These are phyloP conservation scores for Candida montana DNA, from an alignment of 805 yeast genomes.

Conservation along the genomic window DNA sequence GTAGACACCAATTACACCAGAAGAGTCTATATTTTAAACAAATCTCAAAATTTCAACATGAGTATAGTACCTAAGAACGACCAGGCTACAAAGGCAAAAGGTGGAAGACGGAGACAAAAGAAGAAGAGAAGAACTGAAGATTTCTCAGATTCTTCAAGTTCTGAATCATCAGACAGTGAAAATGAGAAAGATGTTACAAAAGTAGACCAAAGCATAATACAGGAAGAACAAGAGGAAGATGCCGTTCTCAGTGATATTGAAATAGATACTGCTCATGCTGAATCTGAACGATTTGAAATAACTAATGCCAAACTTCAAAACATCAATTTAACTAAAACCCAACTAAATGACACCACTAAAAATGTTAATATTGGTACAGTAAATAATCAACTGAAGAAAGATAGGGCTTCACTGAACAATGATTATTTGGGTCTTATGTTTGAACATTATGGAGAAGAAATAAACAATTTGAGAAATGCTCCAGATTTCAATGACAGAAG, in stretches of 20 bases:
- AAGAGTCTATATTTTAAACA: too few species aligned
- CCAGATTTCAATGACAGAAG: conserved; percentile 58
- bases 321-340: conserved; percentile 29
- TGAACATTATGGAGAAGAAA: conserved; percentile 45
- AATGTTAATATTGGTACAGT: conserved; percentile 29
- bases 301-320: conserved; percentile 17
- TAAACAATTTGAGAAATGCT: conserved; percentile 38
- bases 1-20: too few species aligned
- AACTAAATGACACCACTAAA: conserved; percentile 25
- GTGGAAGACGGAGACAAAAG: conserved; percentile 44
- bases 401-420: conserved; percentile 37
- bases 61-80: conserved; percentile 22
- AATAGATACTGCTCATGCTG: conserved; percentile 8
- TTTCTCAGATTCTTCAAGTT: conserved; percentile 49
- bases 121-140: conserved; percentile 84
- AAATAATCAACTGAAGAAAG: conserved; percentile 25
- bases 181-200: conserved; percentile 11
- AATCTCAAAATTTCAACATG: conserved; percentile 9
- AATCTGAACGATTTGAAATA: conserved; percentile 10
- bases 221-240: conserved; percentile 18
- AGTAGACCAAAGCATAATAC: not conserved
- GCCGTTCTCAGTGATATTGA: conserved; percentile 31
- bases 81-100: conserved; percentile 9
- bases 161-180: conserved; percentile 35
- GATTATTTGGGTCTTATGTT: conserved; percentile 53